A percentile compares a stretch with the other conserved stretches of the same genome.
Evolutionary conservation across 352 stramenopile genomes (phyloP).

Genomic region (Ophiocytium majus): DNA sequence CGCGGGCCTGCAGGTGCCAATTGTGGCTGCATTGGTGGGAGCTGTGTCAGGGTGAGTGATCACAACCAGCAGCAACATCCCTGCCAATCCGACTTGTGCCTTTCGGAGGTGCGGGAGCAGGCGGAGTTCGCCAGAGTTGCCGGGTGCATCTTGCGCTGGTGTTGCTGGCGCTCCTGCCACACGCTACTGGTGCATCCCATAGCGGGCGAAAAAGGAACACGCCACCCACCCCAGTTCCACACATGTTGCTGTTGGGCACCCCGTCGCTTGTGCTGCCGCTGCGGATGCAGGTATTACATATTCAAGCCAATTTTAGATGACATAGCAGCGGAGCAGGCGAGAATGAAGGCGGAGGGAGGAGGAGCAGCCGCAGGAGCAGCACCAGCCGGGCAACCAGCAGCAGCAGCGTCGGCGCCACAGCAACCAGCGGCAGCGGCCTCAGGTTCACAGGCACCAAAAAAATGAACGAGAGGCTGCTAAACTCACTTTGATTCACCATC

Average conservation of each 20-base stretch:
- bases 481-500: no score
- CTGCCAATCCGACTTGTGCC: no score
- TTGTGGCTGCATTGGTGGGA: neutral
- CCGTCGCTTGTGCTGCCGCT: neutral
- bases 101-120: neutral
- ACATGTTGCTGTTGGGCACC: neutral
- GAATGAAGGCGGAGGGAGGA: neutral
- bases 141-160: neutral
- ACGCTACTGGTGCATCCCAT: no score
- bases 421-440: no score
- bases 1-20: neutral
- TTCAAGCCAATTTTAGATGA: slow-evolving; percentile 2
- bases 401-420: no score
- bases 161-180: neutral
- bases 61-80: no score
- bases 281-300: neutral
- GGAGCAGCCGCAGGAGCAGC: slow-evolving; percentile 3
- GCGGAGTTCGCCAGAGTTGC: neutral
- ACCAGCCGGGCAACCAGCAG: no score
- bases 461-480: no score
- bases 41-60: neutral
- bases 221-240: neutral
- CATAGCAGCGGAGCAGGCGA: neutral
- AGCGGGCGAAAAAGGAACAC: no score
- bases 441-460: no score